These are phyloP conservation scores for Juncus inflexus DNA, from an alignment of 176 grass and related monocot species.

Conservation along the genomic window DNA sequence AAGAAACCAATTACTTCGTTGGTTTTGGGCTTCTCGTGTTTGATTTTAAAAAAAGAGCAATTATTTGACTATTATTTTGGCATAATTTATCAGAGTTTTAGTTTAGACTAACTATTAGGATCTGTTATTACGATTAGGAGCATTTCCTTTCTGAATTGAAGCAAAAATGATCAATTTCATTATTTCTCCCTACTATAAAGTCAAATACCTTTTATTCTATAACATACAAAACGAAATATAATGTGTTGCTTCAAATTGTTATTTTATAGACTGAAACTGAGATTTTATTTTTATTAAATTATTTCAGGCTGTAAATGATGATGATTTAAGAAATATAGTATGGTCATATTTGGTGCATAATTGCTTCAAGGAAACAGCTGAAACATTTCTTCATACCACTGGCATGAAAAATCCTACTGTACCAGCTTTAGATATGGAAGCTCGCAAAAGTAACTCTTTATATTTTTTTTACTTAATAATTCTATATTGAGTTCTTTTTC, in stretches of 20 bases:
- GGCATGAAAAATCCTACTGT: conserved; percentile 69
- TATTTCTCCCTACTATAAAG: neutral
- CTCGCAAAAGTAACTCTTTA: conserved; percentile 71
- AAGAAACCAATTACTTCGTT: neutral
- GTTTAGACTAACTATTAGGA: neutral
- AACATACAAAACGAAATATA: no score
- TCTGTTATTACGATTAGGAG: neutral
- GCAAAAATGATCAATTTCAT: neutral
- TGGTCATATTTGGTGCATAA: conserved; percentile 96
- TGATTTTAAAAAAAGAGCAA: neutral
- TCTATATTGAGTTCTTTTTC: conserved; percentile 18
- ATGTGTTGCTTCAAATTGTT: no score
- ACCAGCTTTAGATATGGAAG: conserved; percentile 72
- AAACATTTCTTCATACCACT: conserved; percentile 66
- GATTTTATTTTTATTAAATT: conserved; percentile 19
- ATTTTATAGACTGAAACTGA: conserved; percentile 5
- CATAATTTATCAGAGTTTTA: neutral
- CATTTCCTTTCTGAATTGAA: no score
- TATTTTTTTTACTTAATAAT: conserved; percentile 7
- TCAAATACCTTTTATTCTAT: no score
- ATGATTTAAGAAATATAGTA: conserved; percentile 64
- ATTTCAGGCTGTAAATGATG: conserved; percentile 59
- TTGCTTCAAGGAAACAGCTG: conserved; percentile 95
- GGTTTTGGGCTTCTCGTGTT: conserved; percentile 2
- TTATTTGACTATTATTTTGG: neutral